Evolutionary conservation across 1,284 basidiomycete species (phyloP).

Genomic region (Leccinum pseudoinsigne): DNA sequence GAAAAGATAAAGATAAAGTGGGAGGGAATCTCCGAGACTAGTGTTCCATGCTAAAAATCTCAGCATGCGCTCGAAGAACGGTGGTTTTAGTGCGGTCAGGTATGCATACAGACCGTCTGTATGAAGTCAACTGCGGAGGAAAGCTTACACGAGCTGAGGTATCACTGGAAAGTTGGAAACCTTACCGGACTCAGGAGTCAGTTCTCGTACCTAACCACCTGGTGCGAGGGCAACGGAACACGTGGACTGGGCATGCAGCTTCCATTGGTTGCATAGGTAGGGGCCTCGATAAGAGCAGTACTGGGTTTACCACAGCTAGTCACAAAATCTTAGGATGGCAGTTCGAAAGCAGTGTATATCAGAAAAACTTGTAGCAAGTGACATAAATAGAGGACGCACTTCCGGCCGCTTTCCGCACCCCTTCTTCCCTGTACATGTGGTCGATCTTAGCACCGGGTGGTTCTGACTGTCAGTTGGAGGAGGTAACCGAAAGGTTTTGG

Average conservation of each 20-base stretch:
- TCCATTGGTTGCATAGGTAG: neutral
- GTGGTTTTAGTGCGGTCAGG: neutral
- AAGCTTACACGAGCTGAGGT: too few relatives aligned
- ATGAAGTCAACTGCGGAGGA: conserved; percentile 38
- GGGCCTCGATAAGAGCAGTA: neutral
- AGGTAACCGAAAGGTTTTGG: too few relatives aligned
- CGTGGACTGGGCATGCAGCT: neutral
- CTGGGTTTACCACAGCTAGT: conserved; percentile 4
- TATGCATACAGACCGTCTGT: conserved; percentile 15
- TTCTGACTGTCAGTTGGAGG: too few relatives aligned
- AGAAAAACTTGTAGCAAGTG: neutral
- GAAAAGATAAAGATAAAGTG: neutral
- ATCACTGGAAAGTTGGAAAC: too few relatives aligned
- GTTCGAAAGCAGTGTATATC: neutral
- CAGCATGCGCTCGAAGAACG: neutral
- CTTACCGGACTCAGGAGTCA: too few relatives aligned
- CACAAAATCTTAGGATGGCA: neutral
- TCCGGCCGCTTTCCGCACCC: too few relatives aligned
- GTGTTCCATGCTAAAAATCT: neutral
- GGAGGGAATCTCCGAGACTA: neutral
- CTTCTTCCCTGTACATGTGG: too few relatives aligned
- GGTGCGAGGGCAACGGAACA: neutral
- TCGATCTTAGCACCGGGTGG: too few relatives aligned
- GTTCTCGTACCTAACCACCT: too few relatives aligned
- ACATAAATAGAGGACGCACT: neutral